Evolutionary conservation across 108 stramenopile genomes (phyloP), one percentile per base, ranked within the genome.

Genomic region (Skeletonema marinoi): DNA sequence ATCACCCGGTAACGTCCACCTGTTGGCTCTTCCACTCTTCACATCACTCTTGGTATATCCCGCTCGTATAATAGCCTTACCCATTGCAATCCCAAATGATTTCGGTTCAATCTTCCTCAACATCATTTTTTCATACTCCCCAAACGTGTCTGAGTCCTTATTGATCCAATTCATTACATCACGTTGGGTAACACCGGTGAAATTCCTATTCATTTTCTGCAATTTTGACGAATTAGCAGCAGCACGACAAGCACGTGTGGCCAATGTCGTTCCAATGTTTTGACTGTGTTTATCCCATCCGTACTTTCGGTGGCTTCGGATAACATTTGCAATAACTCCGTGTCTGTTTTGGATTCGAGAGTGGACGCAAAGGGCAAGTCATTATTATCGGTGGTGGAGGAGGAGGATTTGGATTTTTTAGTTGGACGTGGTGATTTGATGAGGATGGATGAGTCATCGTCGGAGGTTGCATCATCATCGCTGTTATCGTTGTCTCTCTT

Each of bases 71-170:
- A 77, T 63, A 9, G 75, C 75, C 61, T 73, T 73, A 2, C 41
- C 60, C 35, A 77, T 73, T 32, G 62, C 65, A 71, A 73, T 77
- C 31, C 63, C 65, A 63, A 73, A 72, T 3, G 63, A 66, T 63
- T 77, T 77, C 14, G 17, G 41, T 30, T 72, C 71, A 25, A 77
- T 72, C 35, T 64, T 63, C 3, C 32, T 1, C 3, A 77, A 61
- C 75, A 77, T 77, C 59, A 70, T 35, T 1, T 6, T 35, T 42
- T 73, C 75, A 21, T 65, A 77, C 16, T 73, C 75, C n/a, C 29
- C 31, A 66, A 77, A 77, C 12, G 42, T 32, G 21, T 62, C 50
- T 6, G 30, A 17, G 2, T 21, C 48, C 21, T 30, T 32, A 19
- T 61, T 72, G 29, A 77, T 65, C 71, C 71, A 77, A 48, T 72